Percentiles rank a stretch among this genome's conserved stretches.
Evolutionary conservation across 257 asterid species (phyloP).

Genomic region (Solanum megistacrolobum): DNA sequence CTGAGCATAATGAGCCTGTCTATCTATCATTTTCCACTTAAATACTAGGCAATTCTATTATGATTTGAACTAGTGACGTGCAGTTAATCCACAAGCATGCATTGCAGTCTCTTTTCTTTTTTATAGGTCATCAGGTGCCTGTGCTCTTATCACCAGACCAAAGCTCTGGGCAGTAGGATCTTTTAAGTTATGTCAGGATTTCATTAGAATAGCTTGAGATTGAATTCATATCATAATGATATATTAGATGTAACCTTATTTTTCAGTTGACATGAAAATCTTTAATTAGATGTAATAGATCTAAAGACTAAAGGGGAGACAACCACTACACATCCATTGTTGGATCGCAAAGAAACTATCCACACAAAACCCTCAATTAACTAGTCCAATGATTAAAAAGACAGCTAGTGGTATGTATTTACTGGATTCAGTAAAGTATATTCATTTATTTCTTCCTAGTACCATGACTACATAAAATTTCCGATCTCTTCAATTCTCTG

Average conservation of each 20-base stretch:
- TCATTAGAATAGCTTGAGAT: not conserved
- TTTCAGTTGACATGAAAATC: not conserved
- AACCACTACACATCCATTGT: not conserved
- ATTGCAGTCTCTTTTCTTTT: not conserved
- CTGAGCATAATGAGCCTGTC: not conserved
- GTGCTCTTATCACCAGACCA: not conserved
- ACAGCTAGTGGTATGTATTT: not conserved
- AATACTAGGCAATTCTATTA: not conserved
- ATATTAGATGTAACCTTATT: not conserved
- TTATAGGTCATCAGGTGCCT: not conserved
- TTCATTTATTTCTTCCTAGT: not conserved
- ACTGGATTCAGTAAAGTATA: not conserved
- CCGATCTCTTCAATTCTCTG: not conserved
- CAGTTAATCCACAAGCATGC: not conserved
- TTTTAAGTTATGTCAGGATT: not conserved
- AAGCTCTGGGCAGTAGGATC: not conserved
- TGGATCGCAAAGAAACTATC: not conserved
- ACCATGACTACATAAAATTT: not conserved
- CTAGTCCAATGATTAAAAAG: not conserved
- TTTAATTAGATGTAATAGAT: not conserved
- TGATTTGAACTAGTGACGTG: not conserved
- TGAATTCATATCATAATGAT: not conserved
- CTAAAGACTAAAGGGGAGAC: not conserved
- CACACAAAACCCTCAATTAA: not conserved
- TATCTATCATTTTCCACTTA: not conserved